Percentiles rank a stretch among this genome's conserved stretches.
These are phyloP conservation scores for Oryza glaberrima DNA, from an alignment of 176 grass and related monocot species.

Conservation along the genomic window DNA sequence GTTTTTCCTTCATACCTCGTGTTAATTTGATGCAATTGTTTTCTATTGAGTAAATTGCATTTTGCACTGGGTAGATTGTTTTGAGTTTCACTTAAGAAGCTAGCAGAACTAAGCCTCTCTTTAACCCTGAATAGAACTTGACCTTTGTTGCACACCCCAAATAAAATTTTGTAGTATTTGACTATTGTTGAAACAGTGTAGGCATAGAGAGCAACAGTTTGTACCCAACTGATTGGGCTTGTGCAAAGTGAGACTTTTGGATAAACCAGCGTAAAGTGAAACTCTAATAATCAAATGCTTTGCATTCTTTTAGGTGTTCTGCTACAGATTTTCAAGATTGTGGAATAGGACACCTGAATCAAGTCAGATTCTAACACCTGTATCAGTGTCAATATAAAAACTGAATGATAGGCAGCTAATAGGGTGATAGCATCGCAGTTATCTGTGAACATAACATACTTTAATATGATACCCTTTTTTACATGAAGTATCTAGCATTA, in stretches of 20 bases:
- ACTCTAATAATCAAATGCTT: background rate
- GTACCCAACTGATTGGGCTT: background rate
- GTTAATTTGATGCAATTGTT: background rate
- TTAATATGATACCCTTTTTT: background rate
- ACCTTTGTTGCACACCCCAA: background rate
- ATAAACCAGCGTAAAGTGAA: background rate
- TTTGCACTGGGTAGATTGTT: background rate
- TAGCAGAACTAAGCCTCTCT: background rate
- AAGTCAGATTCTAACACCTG: background rate
- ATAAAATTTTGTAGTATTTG: background rate
- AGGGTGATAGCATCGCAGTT: background rate
- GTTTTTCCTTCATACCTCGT: background rate
- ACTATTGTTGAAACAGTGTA: background rate
- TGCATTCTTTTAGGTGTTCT: background rate
- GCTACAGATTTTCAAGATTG: background rate
- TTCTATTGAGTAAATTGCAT: background rate
- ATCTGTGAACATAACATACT: conserved; percentile 2
- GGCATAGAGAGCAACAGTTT: background rate
- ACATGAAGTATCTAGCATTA: background rate
- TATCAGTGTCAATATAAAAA: background rate
- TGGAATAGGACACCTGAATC: background rate
- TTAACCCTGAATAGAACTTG: background rate
- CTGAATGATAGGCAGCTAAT: background rate
- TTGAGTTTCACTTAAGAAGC: background rate
- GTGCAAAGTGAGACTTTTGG: background rate